A percentile compares a stretch with the other conserved stretches of the same genome.
These are phyloP conservation scores for Fusarium sp. DNA, from an alignment of 2,329 filamentous ascomycete species.

Conservation along the genomic window DNA sequence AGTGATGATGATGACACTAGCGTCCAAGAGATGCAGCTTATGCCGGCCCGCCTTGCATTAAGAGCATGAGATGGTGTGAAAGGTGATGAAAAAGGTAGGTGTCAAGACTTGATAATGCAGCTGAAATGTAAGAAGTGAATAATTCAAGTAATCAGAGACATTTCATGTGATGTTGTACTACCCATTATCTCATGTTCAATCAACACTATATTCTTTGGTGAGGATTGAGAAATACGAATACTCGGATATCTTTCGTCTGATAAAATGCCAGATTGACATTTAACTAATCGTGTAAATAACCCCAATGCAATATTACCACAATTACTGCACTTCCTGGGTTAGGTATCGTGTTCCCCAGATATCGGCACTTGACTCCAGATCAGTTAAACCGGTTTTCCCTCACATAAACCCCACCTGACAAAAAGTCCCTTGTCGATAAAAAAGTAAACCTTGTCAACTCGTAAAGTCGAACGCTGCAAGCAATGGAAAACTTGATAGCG, in stretches of 20 bases:
- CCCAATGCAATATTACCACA: neutral
- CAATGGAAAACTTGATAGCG: neutral
- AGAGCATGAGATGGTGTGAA: constrained; percentile 18
- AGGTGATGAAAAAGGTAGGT: constrained; percentile 29
- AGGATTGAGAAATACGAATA: neutral
- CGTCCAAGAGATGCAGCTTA: constrained; percentile 10
- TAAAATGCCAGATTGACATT: neutral
- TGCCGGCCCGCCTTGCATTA: constrained; percentile 30
- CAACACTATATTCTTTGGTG: neutral
- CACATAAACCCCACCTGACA: constrained; percentile 1
- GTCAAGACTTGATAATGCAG: constrained; percentile 2
- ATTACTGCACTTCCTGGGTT: constrained; percentile 6
- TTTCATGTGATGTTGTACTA: neutral
- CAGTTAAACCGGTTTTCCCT: constrained; percentile 13
- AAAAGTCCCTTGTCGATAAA: constrained; percentile 3
- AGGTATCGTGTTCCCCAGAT: constrained; percentile 16
- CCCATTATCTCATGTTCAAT: neutral
- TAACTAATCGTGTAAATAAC: neutral
- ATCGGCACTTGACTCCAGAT: constrained; percentile 22
- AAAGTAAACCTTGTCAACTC: neutral
- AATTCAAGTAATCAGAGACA: neutral
- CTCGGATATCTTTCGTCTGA: neutral
- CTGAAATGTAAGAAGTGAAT: constrained; percentile 9
- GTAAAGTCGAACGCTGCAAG: neutral
- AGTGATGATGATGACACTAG: neutral